phyloP scores from a whole-genome alignment of 768 basidiomycete genomes.

The Infundibulicybe gibba region DNA sequence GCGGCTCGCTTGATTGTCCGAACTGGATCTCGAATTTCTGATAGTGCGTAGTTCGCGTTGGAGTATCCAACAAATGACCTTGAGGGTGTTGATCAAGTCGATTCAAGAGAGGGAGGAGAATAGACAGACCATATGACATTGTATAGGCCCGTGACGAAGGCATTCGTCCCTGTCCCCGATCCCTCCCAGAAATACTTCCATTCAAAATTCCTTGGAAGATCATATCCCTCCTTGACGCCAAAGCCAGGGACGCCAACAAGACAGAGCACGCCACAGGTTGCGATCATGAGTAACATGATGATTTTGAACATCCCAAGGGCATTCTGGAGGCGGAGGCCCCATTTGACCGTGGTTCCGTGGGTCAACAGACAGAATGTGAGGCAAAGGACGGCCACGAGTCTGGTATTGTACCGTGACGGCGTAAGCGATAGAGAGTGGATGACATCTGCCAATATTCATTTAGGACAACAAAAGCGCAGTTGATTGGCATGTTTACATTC shows the following conservation, averaged over 20 bases:
- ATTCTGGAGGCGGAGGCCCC: slow-evolving; percentile 64
- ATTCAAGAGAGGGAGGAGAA: background rate
- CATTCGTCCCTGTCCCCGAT: slow-evolving; percentile 48
- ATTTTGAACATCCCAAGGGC: slow-evolving; percentile 60
- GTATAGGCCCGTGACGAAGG: slow-evolving; percentile 62
- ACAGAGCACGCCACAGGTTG: slow-evolving; percentile 51
- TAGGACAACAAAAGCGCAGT: background rate
- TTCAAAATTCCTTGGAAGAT: slow-evolving; percentile 51
- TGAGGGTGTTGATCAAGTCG: background rate
- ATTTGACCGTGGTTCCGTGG: slow-evolving; percentile 50
- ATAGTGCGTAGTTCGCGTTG: slow-evolving; percentile 72
- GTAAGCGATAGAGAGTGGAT: slow-evolving; percentile 48
- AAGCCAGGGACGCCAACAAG: slow-evolving; percentile 48
- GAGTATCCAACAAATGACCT: slow-evolving; percentile 76
- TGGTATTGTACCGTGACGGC: slow-evolving; percentile 43
- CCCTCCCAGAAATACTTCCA: slow-evolving; percentile 68
- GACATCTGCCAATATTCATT: slow-evolving; percentile 39
- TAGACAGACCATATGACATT: slow-evolving; percentile 61
- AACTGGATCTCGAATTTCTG: slow-evolving; percentile 67
- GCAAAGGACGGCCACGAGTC: slow-evolving; percentile 51
- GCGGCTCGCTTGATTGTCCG: slow-evolving; percentile 69
- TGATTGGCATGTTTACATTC: slow-evolving; percentile 49
- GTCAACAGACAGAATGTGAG: slow-evolving; percentile 53
- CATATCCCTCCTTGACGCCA: slow-evolving; percentile 43
- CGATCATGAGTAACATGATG: slow-evolving; percentile 47